Conservation (phyloP, 345 rosid species). For the Brassica rapa region DNA sequence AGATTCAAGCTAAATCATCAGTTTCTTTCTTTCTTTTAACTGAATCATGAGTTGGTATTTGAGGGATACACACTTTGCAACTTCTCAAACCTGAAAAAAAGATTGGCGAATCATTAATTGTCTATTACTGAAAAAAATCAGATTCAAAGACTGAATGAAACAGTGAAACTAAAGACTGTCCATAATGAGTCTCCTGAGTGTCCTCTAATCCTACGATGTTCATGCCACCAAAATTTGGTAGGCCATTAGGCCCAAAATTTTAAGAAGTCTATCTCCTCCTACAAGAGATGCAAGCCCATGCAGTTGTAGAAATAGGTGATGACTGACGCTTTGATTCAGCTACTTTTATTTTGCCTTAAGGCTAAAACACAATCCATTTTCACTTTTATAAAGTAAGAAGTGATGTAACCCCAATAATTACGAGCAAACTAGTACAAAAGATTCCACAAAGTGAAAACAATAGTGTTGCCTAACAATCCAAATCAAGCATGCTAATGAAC, state of each 20-base stretch:
- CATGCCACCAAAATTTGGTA: too few relatives aligned
- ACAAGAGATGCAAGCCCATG: constrained; percentile 5
- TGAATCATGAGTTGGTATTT: constrained; percentile 66
- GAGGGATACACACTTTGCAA: constrained; percentile 91
- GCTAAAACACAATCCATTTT: not conserved
- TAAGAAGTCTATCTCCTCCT: too few relatives aligned
- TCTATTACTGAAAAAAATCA: not conserved
- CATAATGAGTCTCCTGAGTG: too few relatives aligned
- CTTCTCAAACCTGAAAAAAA: constrained; percentile 76
- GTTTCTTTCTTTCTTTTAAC: not conserved
- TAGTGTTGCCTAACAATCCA: constrained; percentile 17
- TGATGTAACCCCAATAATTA: constrained; percentile 4
- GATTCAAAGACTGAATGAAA: not conserved
- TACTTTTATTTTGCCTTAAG: not conserved
- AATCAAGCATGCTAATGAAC: constrained; percentile 43
- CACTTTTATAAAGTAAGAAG: not conserved
- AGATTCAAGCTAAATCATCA: not conserved
- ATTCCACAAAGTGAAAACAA: constrained; percentile 27
- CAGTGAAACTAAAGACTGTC: too few relatives aligned
- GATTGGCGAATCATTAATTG: not conserved
- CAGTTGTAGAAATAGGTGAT: not conserved
- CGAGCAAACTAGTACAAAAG: constrained; percentile 17
- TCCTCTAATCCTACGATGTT: too few relatives aligned
- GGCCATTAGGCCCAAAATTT: too few relatives aligned
- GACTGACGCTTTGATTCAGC: not conserved